phyloP scores from a whole-genome alignment of 1,284 basidiomycete genomes.

The Moniliella sp. region DNA sequence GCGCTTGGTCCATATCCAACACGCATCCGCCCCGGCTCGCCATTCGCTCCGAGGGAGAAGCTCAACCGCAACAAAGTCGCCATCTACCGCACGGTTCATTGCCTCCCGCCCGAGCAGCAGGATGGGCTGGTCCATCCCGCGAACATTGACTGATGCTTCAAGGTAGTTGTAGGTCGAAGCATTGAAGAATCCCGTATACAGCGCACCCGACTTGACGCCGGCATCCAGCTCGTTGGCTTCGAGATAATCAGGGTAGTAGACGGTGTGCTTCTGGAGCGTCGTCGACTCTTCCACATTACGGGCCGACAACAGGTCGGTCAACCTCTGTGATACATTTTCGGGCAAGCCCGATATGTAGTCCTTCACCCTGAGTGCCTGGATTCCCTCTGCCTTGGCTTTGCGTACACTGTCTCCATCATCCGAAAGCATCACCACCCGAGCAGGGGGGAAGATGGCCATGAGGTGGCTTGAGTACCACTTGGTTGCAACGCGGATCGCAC shows the following conservation, averaged over 20 bases:
- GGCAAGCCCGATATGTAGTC: constrained; percentile 27
- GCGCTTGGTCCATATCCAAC: constrained; percentile 54
- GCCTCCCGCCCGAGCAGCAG: constrained; percentile 68
- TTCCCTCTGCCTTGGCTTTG: constrained; percentile 35
- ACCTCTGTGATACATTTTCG: constrained; percentile 10
- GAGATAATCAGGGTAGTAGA: constrained; percentile 48
- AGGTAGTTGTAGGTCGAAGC: constrained; percentile 89
- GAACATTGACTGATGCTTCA: constrained; percentile 62
- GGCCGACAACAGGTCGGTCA: constrained; percentile 23
- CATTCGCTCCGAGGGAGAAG: constrained; percentile 70
- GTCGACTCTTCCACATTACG: constrained; percentile 4
- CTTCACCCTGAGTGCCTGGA: constrained; percentile 19
- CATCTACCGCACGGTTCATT: constrained; percentile 86
- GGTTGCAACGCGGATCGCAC: constrained; percentile 21
- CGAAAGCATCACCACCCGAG: constrained; percentile 35
- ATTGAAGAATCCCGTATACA: constrained; percentile 81
- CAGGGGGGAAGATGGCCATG: constrained; percentile 6
- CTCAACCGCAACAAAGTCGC: constrained; percentile 77
- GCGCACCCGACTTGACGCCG: constrained; percentile 61
- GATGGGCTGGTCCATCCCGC: constrained; percentile 54
- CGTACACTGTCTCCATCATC: constrained; percentile 69
- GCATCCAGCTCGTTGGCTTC: constrained; percentile 52
- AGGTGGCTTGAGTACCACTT: constrained; percentile 25
- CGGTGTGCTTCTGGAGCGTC: constrained; percentile 1
- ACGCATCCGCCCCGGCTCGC: constrained; percentile 84